Evolutionary conservation across 2,329 filamentous ascomycete genomes (phyloP).

Genomic region (Penicillium expansum): DNA sequence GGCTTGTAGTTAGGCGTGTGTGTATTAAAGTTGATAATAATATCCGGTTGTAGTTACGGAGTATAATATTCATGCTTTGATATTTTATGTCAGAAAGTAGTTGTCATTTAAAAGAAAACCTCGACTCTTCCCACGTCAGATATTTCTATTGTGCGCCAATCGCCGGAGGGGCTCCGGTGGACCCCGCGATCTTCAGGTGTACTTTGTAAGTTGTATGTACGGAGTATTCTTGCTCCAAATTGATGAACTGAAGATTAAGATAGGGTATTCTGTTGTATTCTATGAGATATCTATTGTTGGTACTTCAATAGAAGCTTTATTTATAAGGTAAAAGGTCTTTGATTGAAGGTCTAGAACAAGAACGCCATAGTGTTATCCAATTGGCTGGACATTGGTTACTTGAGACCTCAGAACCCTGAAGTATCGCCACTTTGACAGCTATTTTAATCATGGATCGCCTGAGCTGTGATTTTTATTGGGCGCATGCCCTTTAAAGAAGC

Average conservation of each 20-base stretch:
- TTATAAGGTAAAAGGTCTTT: background rate
- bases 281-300: background rate
- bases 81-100: background rate
- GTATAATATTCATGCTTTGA: background rate
- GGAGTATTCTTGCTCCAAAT: slow-evolving; percentile 7
- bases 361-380: slow-evolving; percentile 2
- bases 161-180: slow-evolving; percentile 19
- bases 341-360: background rate
- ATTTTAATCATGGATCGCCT: slow-evolving; percentile 1
- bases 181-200: slow-evolving; percentile 16
- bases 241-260: background rate
- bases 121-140: background rate
- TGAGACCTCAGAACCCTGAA: slow-evolving; percentile 6
- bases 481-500: background rate
- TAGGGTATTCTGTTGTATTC: background rate
- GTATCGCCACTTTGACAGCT: slow-evolving; percentile 6
- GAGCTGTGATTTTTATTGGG: background rate
- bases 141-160: slow-evolving; percentile 15
- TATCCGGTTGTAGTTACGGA: too few species aligned
- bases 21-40: background rate
- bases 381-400: slow-evolving; percentile 13
- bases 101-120: slow-evolving; percentile 9
- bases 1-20: background rate
- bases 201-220: background rate
- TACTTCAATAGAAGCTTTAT: background rate